Percentiles rank a stretch among this genome's conserved stretches.
Conservation (phyloP, 73 alveolate species). For the Paramecium sexaurelia region DNA sequence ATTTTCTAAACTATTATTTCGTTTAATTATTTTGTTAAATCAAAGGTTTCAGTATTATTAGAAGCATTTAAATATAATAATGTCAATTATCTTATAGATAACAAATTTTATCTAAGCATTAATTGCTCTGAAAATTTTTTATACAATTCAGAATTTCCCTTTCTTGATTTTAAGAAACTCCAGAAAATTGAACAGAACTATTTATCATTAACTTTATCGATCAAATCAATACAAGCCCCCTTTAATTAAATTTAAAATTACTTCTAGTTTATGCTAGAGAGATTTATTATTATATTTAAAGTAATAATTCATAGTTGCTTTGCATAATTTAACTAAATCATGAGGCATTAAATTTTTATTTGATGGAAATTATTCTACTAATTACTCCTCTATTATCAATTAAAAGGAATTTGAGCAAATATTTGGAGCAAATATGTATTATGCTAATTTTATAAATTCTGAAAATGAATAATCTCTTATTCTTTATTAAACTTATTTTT, state of each 20-base stretch:
- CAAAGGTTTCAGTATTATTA: not conserved
- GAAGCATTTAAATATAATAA: not conserved
- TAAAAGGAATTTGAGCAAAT: constrained; percentile 54
- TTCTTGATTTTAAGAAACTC: not conserved
- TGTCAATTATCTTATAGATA: not conserved
- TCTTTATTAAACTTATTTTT: constrained; percentile 29
- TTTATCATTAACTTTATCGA: not conserved
- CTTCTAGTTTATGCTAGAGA: constrained; percentile 58
- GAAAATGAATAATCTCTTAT: not conserved
- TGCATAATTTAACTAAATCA: constrained; percentile 46
- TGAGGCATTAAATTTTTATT: constrained; percentile 1
- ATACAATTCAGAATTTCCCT: constrained; percentile 17
- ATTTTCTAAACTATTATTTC: not conserved
- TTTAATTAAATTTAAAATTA: not conserved
- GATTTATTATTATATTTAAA: constrained; percentile 61
- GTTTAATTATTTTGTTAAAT: not conserved
- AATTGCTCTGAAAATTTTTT: not conserved
- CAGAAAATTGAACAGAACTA: constrained; percentile 17
- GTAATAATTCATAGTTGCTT: constrained; percentile 57
- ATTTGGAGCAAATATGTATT: constrained; percentile 37
- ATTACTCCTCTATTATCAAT: constrained; percentile 2
- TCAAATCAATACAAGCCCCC: constrained; percentile 28
- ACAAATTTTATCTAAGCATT: not conserved
- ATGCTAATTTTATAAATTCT: constrained; percentile 27
- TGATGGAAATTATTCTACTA: constrained; percentile 18